Evolutionary conservation across 225 moss, liverwort and hornwort species (phyloP), one percentile per base, ranked within the genome.

Genomic region (Physcomitrellopsis africana): DNA sequence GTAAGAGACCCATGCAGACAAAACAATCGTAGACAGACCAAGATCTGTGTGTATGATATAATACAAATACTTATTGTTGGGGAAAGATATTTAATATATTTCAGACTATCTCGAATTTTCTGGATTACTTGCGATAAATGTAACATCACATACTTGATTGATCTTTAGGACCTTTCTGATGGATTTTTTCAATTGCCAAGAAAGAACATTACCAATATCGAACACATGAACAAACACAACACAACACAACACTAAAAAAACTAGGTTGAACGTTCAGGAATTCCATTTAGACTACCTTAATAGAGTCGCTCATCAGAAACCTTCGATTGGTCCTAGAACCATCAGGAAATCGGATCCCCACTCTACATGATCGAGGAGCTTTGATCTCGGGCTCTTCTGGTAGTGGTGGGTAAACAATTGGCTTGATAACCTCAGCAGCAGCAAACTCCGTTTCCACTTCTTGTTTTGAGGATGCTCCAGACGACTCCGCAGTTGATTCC

Each of bases 301-400:
- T 86, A 51, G 99, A 85, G 81, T 95, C 99, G 53, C 84, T 84
- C 77, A 85, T 88, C 51, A 95, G 64, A 82, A 95, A 99, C 83
- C 93, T 92, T 66, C 99, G 90, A 59, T 95, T 84, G 20, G 74
- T 89, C 85, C 95, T 86, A 57, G 86, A 88, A 44, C 99, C 95
- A 70, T 95, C 95, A 74, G 99, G 93, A 74, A 92, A 89, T 29
- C 99, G 93, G 26, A 99, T 79, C 29, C 93, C 99, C 55, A 99
- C 95, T 81, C 93, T 89, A 81, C 95, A 95, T 44, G 82, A 76
- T 44, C 82, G 81, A 70, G 82, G 73, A 67, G 76, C 82, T 76
- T 84, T 85, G 76, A 55, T 80, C 60, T 83, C 85, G 27, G 99
- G 97, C 76, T 97, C 92, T 77, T 90, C 94, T 23, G 92, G 89